Percentiles rank a stretch among this genome's conserved stretches.
Conservation (phyloP, 2,329 filamentous ascomycete species). For the Colletotrichum sp. region DNA sequence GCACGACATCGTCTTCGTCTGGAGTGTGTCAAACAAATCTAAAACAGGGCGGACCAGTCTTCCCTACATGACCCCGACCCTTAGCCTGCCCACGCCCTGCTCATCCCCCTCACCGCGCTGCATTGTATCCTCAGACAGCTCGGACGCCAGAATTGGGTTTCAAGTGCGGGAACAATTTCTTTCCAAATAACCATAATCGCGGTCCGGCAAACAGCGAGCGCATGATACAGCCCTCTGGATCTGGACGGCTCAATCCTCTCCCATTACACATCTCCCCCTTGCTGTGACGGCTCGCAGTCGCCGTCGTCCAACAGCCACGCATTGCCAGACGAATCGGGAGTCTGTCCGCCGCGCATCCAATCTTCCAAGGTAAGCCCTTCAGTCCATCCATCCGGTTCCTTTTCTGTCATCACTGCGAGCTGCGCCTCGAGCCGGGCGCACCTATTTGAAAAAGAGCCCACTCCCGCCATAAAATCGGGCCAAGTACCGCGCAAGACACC, state of each 20-base stretch:
- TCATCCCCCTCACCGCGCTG: background rate
- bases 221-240: background rate
- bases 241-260: conserved; percentile 6
- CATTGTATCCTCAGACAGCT: conserved; percentile 22
- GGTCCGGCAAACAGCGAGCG: background rate
- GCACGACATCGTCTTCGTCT: conserved; percentile 21
- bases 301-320: background rate
- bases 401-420: background rate
- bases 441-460: conserved; percentile 5
- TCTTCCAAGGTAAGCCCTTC: conserved; percentile 12
- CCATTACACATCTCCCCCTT: background rate
- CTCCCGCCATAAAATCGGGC: background rate
- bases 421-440: background rate
- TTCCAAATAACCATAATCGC: conserved; percentile 17
- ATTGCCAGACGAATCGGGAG: conserved; percentile 14
- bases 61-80: background rate
- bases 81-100: background rate
- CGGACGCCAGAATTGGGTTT: conserved; percentile 21
- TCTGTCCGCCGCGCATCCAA: conserved; percentile 1
- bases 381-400: background rate
- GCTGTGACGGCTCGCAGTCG: conserved; percentile 11
- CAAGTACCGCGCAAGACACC: background rate
- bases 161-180: conserved; percentile 16
- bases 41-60: conserved; percentile 17
- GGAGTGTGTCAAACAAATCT: conserved; percentile 21